Conservation (phyloP, 2,329 filamentous ascomycete species). For the Thermoascus crustaceus region DNA sequence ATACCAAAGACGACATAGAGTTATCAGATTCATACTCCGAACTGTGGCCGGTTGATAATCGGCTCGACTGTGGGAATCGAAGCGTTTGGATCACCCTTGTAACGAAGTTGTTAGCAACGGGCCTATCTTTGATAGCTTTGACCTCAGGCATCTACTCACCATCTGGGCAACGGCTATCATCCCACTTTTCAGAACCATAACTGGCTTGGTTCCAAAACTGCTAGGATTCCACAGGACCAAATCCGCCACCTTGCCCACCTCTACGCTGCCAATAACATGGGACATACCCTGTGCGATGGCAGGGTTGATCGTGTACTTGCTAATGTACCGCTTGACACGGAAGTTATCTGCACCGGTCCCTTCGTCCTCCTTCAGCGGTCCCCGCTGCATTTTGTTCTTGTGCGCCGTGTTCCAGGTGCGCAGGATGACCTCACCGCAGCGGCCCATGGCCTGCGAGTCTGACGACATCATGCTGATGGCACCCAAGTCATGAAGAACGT, state of each 20-base stretch:
- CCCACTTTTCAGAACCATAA: conserved; percentile 74
- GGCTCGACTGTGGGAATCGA: conserved; percentile 86
- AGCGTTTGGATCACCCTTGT: conserved; percentile 67
- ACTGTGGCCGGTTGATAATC: conserved; percentile 77
- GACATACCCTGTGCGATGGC: conserved; percentile 84
- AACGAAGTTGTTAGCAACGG: conserved; percentile 3
- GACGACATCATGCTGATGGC: conserved; percentile 97
- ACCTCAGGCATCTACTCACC: conserved; percentile 47
- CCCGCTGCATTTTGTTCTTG: conserved; percentile 88
- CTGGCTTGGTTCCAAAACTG: conserved; percentile 82
- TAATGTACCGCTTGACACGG: conserved; percentile 83
- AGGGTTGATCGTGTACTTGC: conserved; percentile 95
- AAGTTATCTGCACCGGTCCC: conserved; percentile 79
- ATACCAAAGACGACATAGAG: background rate
- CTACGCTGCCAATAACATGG: conserved; percentile 77
- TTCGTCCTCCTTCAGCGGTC: conserved; percentile 65
- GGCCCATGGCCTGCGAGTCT: conserved; percentile 94
- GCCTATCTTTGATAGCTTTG: background rate
- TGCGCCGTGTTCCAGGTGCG: conserved; percentile 96
- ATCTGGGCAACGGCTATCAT: conserved; percentile 77
- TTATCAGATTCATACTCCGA: conserved; percentile 43
- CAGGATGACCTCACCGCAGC: conserved; percentile 86
- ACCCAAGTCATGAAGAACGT: conserved; percentile 87
- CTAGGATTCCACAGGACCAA: conserved; percentile 78
- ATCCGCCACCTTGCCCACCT: conserved; percentile 85